These are phyloP conservation scores for Priceomyces carsonii DNA, from an alignment of 805 yeast genomes.

Conservation along the genomic window DNA sequence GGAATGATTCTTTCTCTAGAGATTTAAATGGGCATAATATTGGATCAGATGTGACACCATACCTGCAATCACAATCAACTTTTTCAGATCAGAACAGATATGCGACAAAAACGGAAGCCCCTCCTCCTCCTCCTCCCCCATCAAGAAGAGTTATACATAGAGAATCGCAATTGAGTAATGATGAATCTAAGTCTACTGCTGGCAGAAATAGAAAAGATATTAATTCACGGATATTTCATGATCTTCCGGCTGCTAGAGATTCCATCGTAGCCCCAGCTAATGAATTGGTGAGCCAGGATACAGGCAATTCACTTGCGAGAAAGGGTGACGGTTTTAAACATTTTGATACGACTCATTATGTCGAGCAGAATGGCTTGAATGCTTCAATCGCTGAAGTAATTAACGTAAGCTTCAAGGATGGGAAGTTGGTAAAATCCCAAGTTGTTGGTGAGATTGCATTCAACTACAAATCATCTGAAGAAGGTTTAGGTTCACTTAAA, in stretches of 20 bases:
- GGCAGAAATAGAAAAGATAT: slow-evolving; percentile 41
- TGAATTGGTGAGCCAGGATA: slow-evolving; percentile 34
- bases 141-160: slow-evolving; percentile 49
- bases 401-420: slow-evolving; percentile 73
- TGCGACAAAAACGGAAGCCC: slow-evolving; percentile 11
- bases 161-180: slow-evolving; percentile 3
- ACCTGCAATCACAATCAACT: no score
- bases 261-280: slow-evolving; percentile 20
- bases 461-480: slow-evolving; percentile 48
- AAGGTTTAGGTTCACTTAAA: slow-evolving; percentile 13
- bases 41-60: no score
- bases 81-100: no score
- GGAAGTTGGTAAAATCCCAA: slow-evolving; percentile 57
- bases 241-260: slow-evolving; percentile 42
- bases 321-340: slow-evolving; percentile 25
- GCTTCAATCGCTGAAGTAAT: slow-evolving; percentile 86
- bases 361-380: slow-evolving; percentile 68
- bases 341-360: slow-evolving; percentile 24
- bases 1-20: no score
- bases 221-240: slow-evolving; percentile 48
- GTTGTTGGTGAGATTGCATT: slow-evolving; percentile 86
- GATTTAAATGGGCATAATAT: no score
- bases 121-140: slow-evolving; percentile 60
- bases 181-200: slow-evolving; percentile 23
- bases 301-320: slow-evolving; percentile 34